Evolutionary conservation across 345 rosid genomes (phyloP), one percentile per base, ranked within the genome.

Genomic region (Eutrema japonicum): DNA sequence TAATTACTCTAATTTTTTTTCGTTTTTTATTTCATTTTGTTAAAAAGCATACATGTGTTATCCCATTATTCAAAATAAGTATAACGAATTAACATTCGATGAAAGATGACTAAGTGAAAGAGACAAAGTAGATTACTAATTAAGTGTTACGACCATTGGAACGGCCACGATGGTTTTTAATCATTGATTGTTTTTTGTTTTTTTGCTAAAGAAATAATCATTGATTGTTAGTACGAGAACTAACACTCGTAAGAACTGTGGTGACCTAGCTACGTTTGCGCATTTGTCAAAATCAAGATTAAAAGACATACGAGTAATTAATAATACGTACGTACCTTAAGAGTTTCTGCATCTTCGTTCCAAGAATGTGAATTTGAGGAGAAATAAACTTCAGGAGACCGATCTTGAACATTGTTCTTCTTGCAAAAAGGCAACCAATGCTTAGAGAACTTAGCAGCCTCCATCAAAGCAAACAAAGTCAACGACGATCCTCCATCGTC

Each of bases 401-500:
- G 80, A 52, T 82, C n/a, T n/a, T n/a, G n/a, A n/a, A n/a, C n/a
- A n/a, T n/a, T n/a, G n/a, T n/a, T n/a, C n/a, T n/a, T n/a, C 86
- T 83, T 73, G 36, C 93, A 90, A 79, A 82, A 93, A 0, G 98
- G 90, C 41, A 93, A 29, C 96, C 98, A 93, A 64, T 78, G 74
- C 13, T 75, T 54, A 6, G 96, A 93, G 65, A 90, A 93, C 73
- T 75, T 77, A 5, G 88, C 88, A 2, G 90, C 96, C 61, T 90
- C 96, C 84, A 84, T 71, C 59, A 93, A 78, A 55, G 96, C 96
- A 45, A 84, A 93, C 13, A 93, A 80, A 6, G 96, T 93, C 53
- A 88, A 61, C 26, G 76, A 74, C 0, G 96, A 93, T 38, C 96
- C 96, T 11, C 96, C 96, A 16, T 93, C 98, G 70, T 93, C 98